Base-by-base conservation (phyloP, 352 stramenopile species). In the Phytophthora aleatoria region DNA sequence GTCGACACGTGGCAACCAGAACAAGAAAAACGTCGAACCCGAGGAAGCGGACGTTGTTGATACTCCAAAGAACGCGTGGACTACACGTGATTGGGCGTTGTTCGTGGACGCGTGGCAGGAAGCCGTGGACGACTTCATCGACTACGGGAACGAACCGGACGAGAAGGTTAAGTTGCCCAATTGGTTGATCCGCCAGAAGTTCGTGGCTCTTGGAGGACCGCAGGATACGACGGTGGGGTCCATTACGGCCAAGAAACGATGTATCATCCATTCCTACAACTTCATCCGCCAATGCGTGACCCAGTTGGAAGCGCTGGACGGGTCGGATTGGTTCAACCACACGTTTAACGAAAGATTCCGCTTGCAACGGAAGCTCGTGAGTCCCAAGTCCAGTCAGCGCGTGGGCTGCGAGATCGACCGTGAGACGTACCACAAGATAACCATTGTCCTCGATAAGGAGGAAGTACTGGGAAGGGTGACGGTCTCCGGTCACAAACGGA, bases 81-180 rank as follows among this genome's bases (percentile, higher is more conserved):
- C 51, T 3, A 10, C 62, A 11, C 13, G 30, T 4, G 70, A 81
- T 26, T 76, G 71, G 63, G 47, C 52, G 2, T n/a, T 71, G 31
- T 79, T 81, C 11, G 67, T 81, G 13, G 49, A 67, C 12, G 57
- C 73, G 27, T 81, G 73, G 73, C 50, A 67, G 48, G 60, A 69
- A 45, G 73, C 73, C 0, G 70, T 76, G 24, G 71, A 79, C 10
- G 70, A 71, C 15, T 81, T 81, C 38, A 49, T 79, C 20, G 61
- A 69, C 13, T 50, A 67, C 26, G 70, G 64, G 7, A 71, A 81
- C 33, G 64, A 72, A 16, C 44, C 58, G 1, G 42, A 66, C 27
- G 73, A 79, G 57, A 74, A 67, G 45, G 57, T 77, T 2, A 81
- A 79, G 47, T 53, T 81, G 24, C 73, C 73, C 12, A 81, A 76